phyloP scores from a whole-genome alignment of 2,329 filamentous ascomycete species.

The Gnomoniopsis smithogilvyi region DNA sequence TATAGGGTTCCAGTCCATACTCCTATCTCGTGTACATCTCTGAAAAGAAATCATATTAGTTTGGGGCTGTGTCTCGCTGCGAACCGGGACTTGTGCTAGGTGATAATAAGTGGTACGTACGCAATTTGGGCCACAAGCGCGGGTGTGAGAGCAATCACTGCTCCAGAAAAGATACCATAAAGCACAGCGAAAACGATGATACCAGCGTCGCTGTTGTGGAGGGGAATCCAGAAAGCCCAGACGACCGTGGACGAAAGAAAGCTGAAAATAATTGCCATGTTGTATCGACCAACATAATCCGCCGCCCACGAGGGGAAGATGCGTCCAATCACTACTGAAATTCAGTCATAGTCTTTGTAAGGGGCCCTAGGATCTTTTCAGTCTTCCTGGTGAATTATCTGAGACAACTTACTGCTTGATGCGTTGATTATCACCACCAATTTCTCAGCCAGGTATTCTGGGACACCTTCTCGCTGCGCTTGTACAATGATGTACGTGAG shows the following conservation, averaged over 20 bases:
- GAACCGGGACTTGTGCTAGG: not conserved
- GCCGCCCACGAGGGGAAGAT: slow-evolving; percentile 16
- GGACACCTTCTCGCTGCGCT: slow-evolving; percentile 21
- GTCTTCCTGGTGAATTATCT: not conserved
- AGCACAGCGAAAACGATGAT: slow-evolving; percentile 24
- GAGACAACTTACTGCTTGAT: slow-evolving; percentile 10
- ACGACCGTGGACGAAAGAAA: slow-evolving; percentile 30
- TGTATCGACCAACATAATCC: slow-evolving; percentile 21
- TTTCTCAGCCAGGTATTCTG: slow-evolving; percentile 21
- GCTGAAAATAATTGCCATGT: slow-evolving; percentile 36
- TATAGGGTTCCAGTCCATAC: slow-evolving; percentile 45
- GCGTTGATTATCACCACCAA: slow-evolving; percentile 26
- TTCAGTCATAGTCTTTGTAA: no score
- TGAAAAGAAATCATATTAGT: not conserved
- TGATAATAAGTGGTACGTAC: not conserved
- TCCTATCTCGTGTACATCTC: slow-evolving; percentile 49
- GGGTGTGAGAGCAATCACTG: slow-evolving; percentile 24
- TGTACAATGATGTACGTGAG: slow-evolving; percentile 24
- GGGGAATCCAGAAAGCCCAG: slow-evolving; percentile 29
- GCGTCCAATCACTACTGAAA: slow-evolving; percentile 15
- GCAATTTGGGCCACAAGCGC: slow-evolving; percentile 38
- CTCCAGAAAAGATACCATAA: slow-evolving; percentile 27
- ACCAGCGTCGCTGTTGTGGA: slow-evolving; percentile 16
- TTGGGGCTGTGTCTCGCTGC: not conserved
- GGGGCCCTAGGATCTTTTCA: no score